Conservation (phyloP, 768 basidiomycete genomes). For the Lyophyllum semitale region DNA sequence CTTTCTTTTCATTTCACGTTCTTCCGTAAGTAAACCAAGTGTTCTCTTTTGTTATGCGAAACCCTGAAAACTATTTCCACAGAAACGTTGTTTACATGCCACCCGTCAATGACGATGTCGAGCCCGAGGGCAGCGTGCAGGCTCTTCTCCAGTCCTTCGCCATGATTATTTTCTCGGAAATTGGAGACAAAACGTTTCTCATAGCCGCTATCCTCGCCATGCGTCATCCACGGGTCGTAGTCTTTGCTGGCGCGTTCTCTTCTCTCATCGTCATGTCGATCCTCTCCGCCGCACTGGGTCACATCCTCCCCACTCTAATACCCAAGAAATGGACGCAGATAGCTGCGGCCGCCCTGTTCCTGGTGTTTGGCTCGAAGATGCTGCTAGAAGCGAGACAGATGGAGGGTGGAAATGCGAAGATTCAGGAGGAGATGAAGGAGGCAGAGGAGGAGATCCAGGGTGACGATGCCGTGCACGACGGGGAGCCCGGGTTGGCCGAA, state of each 20-base stretch:
- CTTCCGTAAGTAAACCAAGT: too few relatives aligned
- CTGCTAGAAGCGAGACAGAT: conserved; percentile 81
- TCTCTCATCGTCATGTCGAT: conserved; percentile 93
- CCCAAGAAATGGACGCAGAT: conserved; percentile 72
- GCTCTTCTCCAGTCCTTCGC: conserved; percentile 78
- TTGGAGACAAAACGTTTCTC: conserved; percentile 96
- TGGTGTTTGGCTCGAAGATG: conserved; percentile 92
- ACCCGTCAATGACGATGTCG: conserved; percentile 7
- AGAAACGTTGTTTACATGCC: conserved; percentile 5
- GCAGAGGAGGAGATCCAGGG: conserved; percentile 94
- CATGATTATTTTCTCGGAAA: conserved; percentile 92
- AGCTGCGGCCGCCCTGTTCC: conserved; percentile 79
- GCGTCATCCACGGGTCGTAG: conserved; percentile 83
- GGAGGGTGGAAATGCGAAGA: conserved; percentile 76
- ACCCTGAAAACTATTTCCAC: too few relatives aligned
- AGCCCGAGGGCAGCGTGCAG: conserved; percentile 37
- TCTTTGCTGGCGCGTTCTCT: conserved; percentile 87
- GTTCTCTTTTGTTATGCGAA: too few relatives aligned
- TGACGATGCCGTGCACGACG: conserved; percentile 60
- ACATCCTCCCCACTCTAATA: conserved; percentile 82
- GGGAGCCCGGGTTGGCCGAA: conserved; percentile 33
- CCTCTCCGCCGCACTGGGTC: conserved; percentile 91
- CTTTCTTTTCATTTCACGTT: not conserved
- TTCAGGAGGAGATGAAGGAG: conserved; percentile 93
- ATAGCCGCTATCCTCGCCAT: conserved; percentile 85